These are phyloP conservation scores for Suhomyces bribrorum DNA, from an alignment of 1,139 yeast species.

Conservation along the genomic window DNA sequence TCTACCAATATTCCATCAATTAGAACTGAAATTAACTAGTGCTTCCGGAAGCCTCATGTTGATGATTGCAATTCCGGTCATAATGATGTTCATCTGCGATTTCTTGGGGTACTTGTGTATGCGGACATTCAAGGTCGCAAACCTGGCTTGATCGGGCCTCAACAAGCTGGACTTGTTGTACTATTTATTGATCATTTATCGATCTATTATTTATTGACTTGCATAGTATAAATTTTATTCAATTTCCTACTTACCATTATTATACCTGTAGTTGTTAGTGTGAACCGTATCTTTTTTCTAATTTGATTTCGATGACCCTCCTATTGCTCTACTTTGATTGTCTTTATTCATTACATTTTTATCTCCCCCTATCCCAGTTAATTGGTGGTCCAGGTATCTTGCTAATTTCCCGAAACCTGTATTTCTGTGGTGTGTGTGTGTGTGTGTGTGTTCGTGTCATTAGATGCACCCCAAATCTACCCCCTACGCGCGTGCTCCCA, in stretches of 20 bases:
- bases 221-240: neutral
- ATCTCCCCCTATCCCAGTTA: too few relatives aligned
- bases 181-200: neutral
- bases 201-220: neutral
- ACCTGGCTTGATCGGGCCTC: neutral
- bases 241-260: neutral
- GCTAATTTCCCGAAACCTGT: too few relatives aligned
- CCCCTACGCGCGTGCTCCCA: slow-evolving; percentile 2
- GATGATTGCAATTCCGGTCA: slow-evolving; percentile 10
- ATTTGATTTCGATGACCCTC: too few relatives aligned
- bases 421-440: too few relatives aligned
- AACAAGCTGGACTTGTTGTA: slow-evolving; percentile 1
- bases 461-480: slow-evolving; percentile 4
- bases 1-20: slow-evolving; percentile 8
- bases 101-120: slow-evolving; percentile 12
- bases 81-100: slow-evolving; percentile 10
- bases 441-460: too few relatives aligned
- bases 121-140: slow-evolving; percentile 11
- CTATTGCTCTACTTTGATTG: too few relatives aligned
- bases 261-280: neutral
- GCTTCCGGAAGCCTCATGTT: slow-evolving; percentile 11
- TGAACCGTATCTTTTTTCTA: too few relatives aligned
- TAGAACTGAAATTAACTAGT: slow-evolving; percentile 9
- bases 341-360: too few relatives aligned
- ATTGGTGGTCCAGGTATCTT: too few relatives aligned